phyloP scores from a whole-genome alignment of 768 basidiomycete genomes.

The Lentinula lateritia region DNA sequence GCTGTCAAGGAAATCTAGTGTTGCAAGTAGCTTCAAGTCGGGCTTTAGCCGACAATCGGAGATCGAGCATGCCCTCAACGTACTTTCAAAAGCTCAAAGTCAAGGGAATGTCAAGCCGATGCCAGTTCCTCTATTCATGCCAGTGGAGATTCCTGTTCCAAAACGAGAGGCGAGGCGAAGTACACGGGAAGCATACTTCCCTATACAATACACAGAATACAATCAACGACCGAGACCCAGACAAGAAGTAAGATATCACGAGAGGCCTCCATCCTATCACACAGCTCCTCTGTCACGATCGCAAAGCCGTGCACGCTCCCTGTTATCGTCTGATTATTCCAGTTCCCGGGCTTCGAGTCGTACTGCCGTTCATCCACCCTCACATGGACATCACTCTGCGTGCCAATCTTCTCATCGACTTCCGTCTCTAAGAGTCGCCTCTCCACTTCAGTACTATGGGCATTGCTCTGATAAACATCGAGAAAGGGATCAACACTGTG shows the following conservation, averaged over 20 bases:
- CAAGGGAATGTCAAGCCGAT: constrained; percentile 1
- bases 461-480: neutral
- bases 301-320: neutral
- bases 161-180: neutral
- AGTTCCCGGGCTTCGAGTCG: neutral
- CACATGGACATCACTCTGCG: neutral
- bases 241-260: neutral
- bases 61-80: constrained; percentile 6
- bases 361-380: neutral
- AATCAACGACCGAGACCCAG: neutral
- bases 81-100: neutral
- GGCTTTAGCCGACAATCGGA: constrained; percentile 5
- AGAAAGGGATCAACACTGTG: neutral
- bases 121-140: constrained; percentile 7
- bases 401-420: neutral
- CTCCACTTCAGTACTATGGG: neutral
- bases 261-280: constrained; percentile 2
- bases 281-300: neutral
- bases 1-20: neutral
- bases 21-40: neutral
- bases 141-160: neutral
- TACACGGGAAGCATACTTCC: constrained; percentile 1
- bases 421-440: neutral
- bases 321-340: neutral
- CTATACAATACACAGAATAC: neutral